Evolutionary conservation across 805 yeast species (phyloP), one percentile per base, ranked within the genome.

Genomic region (Sugiyamaella qingdaonensis): DNA sequence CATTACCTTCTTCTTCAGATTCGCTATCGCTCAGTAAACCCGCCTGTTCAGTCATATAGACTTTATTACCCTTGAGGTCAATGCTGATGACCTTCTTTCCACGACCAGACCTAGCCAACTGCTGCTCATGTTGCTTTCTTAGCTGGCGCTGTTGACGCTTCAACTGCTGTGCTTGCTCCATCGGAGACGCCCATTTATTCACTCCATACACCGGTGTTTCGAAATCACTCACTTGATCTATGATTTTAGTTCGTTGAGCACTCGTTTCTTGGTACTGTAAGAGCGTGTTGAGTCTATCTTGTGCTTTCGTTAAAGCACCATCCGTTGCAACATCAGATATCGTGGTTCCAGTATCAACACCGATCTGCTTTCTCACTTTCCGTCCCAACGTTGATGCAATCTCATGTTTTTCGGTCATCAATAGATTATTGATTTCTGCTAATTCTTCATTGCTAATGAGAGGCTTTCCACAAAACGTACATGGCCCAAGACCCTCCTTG

Each of bases 161-260:
- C 61, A 94, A 72, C 65, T 88, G 89, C 53, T 89, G 73, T 0
- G 97, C 97, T 60, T 94, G 80, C 61, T 95, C 97, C 50, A 84
- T 77, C 1, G 96, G 84, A 36, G 76, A 73, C 0, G 95, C 83
- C 98, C 99, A 94, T 57, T 85, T 72, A 59, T 80, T 85, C 37
- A 77, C 63, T 32, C 75, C 76, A 0, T 78, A 70, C 2, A 73
- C 72, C 0, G 88, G 80, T 52, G 84, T 68, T 48, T 88, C 95
- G 65, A 80, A 88, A 66, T 94, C 99, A 4, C 95, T 81, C 0
- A 95, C 97, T 64, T 88, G 85, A 66, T 94, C 99, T 37, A 95
- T 91, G 57, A 94, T 89, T 60, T 81, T 82, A 0, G 99, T 94
- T 66, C 99, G 77, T 66, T 89, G 95, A 1, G 91, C 88, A 5